Evolutionary conservation across 768 basidiomycete genomes (phyloP).

Genomic region (Bullera alba): DNA sequence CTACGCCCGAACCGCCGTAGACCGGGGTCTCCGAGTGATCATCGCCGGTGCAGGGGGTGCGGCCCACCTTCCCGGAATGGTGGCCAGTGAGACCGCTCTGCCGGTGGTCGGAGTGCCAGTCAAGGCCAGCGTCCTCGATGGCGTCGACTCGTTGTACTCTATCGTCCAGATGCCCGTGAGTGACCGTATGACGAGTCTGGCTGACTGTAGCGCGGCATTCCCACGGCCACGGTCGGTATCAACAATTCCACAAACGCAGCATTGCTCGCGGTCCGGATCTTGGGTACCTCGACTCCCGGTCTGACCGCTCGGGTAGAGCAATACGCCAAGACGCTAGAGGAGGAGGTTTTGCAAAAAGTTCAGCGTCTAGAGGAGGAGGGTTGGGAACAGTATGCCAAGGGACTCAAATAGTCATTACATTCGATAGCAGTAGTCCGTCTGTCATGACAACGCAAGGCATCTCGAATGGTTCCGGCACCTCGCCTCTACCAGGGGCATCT

Average conservation of each 20-base stretch:
- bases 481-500: too few species aligned
- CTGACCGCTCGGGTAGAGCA: constrained; percentile 62
- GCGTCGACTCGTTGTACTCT: constrained; percentile 92
- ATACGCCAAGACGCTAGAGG: constrained; percentile 64
- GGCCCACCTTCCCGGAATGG: constrained; percentile 97
- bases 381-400: constrained; percentile 71
- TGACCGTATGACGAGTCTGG: constrained; percentile 14
- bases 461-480: too few species aligned
- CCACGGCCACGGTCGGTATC: constrained; percentile 94
- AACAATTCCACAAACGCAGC: constrained; percentile 92
- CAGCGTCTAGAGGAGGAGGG: constrained; percentile 68
- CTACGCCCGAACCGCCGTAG: constrained; percentile 67
- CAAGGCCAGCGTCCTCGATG: constrained; percentile 85
- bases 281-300: constrained; percentile 64
- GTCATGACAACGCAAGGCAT: too few species aligned
- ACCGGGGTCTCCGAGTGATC: constrained; percentile 56
- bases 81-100: constrained; percentile 82
- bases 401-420: constrained; percentile 43
- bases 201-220: constrained; percentile 71
- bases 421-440: too few species aligned
- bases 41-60: constrained; percentile 98
- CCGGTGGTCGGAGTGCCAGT: constrained; percentile 97
- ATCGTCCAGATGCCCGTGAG: constrained; percentile 98
- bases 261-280: constrained; percentile 77
- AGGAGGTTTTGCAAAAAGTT: constrained; percentile 72